A percentile compares a stretch with the other conserved stretches of the same genome.
These are phyloP conservation scores for Xanthoconium stramineum DNA, from an alignment of 768 basidiomycete genomes.

Conservation along the genomic window DNA sequence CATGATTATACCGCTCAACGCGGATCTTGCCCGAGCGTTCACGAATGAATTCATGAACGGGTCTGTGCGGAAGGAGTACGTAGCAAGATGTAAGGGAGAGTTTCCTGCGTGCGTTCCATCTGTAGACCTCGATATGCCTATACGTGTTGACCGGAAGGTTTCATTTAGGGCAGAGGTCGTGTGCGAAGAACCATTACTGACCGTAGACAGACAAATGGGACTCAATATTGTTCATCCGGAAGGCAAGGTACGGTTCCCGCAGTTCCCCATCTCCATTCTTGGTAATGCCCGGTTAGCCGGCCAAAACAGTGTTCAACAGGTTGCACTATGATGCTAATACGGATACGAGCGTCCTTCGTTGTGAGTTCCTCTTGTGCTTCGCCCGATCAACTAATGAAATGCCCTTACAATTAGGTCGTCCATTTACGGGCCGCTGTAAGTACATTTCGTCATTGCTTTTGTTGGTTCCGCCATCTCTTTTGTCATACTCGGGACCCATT, in stretches of 20 bases:
- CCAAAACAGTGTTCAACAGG: constrained; percentile 85
- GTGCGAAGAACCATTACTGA: constrained; percentile 84
- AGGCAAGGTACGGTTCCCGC: constrained; percentile 64
- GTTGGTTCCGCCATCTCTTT: background rate
- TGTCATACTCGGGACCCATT: background rate
- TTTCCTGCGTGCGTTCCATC: constrained; percentile 74
- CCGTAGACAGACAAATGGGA: constrained; percentile 95
- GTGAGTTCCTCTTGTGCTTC: constrained; percentile 37
- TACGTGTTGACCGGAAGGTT: background rate
- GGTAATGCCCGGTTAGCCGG: constrained; percentile 47
- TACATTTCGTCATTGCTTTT: constrained; percentile 4
- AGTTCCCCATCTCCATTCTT: background rate
- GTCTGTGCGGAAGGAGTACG: constrained; percentile 85
- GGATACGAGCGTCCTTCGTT: constrained; percentile 83
- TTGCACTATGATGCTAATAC: constrained; percentile 77
- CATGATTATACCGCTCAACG: constrained; percentile 85
- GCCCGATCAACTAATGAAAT: background rate
- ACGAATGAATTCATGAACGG: constrained; percentile 81
- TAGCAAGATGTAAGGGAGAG: constrained; percentile 80
- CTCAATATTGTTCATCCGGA: constrained; percentile 94
- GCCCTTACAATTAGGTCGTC: constrained; percentile 53
- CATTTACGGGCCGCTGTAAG: constrained; percentile 91
- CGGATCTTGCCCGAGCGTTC: constrained; percentile 62
- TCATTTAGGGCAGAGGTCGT: constrained; percentile 64
- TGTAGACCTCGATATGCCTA: background rate